phyloP scores from a whole-genome alignment of 768 basidiomycete species.

The Macrolepiota dolichaula region DNA sequence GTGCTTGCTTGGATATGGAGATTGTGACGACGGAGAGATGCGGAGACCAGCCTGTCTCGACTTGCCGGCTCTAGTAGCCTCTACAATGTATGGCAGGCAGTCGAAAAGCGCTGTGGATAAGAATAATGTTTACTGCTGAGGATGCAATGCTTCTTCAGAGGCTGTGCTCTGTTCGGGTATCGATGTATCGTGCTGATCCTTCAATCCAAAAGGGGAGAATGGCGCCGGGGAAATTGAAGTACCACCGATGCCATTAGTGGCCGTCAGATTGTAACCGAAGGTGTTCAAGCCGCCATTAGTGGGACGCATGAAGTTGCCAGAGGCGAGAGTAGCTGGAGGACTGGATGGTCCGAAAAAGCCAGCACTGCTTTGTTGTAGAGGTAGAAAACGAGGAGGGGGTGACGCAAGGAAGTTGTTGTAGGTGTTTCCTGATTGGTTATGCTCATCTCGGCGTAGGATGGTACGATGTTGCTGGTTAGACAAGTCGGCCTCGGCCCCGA shows the following conservation, averaged over 20 bases:
- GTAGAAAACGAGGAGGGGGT: constrained; percentile 44
- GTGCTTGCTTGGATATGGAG: constrained; percentile 14
- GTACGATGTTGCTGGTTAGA: constrained; percentile 17
- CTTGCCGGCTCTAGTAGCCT: constrained; percentile 45
- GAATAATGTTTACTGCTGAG: constrained; percentile 26
- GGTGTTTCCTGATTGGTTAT: constrained; percentile 11
- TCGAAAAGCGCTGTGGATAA: constrained; percentile 21
- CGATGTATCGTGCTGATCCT: constrained; percentile 26
- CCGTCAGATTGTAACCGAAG: constrained; percentile 25
- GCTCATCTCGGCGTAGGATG: constrained; percentile 16
- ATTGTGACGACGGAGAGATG: constrained; percentile 20
- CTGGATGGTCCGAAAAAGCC: constrained; percentile 20
- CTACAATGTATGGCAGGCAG: constrained; percentile 32
- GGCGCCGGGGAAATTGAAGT: constrained; percentile 19
- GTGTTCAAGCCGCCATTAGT: constrained; percentile 20
- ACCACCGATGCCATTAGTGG: constrained; percentile 18
- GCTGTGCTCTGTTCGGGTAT: constrained; percentile 33
- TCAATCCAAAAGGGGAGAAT: constrained; percentile 36
- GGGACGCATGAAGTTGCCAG: constrained; percentile 35
- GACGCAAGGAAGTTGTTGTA: constrained; percentile 36
- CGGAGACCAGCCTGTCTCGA: constrained; percentile 14
- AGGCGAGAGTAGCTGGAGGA: constrained; percentile 12
- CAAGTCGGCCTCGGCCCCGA: constrained; percentile 9
- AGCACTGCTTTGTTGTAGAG: constrained; percentile 15
- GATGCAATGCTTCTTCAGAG: constrained; percentile 32